Percentiles rank a stretch among this genome's conserved stretches.
These are phyloP conservation scores for Teratosphaeriaceae sp. DNA, from an alignment of 2,329 filamentous ascomycete genomes.

Conservation along the genomic window DNA sequence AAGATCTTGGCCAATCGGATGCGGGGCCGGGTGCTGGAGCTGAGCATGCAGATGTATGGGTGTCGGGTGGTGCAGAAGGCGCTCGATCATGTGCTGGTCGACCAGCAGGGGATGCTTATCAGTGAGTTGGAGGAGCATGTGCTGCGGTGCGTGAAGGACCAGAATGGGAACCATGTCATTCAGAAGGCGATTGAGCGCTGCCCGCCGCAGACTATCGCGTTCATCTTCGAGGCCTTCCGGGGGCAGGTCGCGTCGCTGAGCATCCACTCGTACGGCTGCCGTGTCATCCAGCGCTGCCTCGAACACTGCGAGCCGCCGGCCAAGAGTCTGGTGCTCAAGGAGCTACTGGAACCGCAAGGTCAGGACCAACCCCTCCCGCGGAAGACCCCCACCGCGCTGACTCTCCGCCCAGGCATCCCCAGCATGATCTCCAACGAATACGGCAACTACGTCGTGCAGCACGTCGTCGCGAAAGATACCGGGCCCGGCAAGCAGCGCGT, in stretches of 20 bases:
- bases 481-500: constrained; percentile 66
- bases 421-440: constrained; percentile 79
- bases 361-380: too few relatives aligned
- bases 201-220: constrained; percentile 70
- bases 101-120: constrained; percentile 79
- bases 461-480: constrained; percentile 75
- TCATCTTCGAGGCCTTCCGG: constrained; percentile 75
- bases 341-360: constrained; percentile 55
- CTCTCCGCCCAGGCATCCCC: constrained; percentile 56
- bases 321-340: constrained; percentile 64
- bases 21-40: constrained; percentile 71
- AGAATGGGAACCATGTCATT: constrained; percentile 94
- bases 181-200: constrained; percentile 86
- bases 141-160: constrained; percentile 70
- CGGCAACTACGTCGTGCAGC: constrained; percentile 94
- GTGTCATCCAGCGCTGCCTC: constrained; percentile 86
- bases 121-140: constrained; percentile 75
- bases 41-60: constrained; percentile 86
- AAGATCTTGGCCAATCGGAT: constrained; percentile 77
- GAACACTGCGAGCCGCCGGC: constrained; percentile 67
- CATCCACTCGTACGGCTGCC: constrained; percentile 78
- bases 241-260: constrained; percentile 69
- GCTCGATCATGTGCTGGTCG: constrained; percentile 81
- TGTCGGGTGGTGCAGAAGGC: constrained; percentile 97
- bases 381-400: too few relatives aligned